Base-by-base conservation (phyloP, 495 filamentous ascomycete species). In the Recurvomyces mirabilis region DNA sequence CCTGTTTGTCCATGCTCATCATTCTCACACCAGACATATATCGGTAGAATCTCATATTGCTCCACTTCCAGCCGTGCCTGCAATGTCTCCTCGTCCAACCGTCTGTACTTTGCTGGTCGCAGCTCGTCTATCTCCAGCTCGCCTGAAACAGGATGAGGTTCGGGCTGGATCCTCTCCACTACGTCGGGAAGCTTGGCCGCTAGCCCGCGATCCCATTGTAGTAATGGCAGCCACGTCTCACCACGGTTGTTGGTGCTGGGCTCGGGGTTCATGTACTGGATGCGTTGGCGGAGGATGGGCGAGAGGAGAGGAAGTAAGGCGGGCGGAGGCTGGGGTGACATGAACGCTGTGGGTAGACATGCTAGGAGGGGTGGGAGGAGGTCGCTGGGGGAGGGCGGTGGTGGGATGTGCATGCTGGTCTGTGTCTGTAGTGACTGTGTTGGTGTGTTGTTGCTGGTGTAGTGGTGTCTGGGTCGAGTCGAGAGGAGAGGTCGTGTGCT, bases 81-180 rank as follows among this genome's bases (percentile, higher is more conserved):
- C 17, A 95, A 67, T 0, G 91, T 98, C 57, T 96, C 91, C 31
- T 78, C 72, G 57, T 98, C 91, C 31, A 91, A 48, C 19, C 85
- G 71, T 46, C 75, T 75, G 63, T 88, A 94, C 6, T 65, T 64
- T 22, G 73, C 69, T 14, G 73, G 65, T 14, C 78, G 67, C 14
- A 80, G 72, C 38, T 84, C 80, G 12, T 70, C 69, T 6, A 81
- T 58, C 56, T 98, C 91, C 23, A 98, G 76, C 59, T 95, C 87
- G 19, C 93, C 91, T 1, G 86, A 94, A 5, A 82, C 82, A 6
- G 91, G 91, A 59, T 98, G 91, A 18, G 85, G 84, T 54, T 94
- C 84, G 31, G 94, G 76, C 20, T 64, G 67, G 24, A 84, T 74
- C 22, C 69, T 72, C 51, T 77, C 71, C 18, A 89, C 73, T 24